Evolutionary conservation across 129 eudicot genomes (phyloP).

Genomic region (Gnaphalium uliginosum): DNA sequence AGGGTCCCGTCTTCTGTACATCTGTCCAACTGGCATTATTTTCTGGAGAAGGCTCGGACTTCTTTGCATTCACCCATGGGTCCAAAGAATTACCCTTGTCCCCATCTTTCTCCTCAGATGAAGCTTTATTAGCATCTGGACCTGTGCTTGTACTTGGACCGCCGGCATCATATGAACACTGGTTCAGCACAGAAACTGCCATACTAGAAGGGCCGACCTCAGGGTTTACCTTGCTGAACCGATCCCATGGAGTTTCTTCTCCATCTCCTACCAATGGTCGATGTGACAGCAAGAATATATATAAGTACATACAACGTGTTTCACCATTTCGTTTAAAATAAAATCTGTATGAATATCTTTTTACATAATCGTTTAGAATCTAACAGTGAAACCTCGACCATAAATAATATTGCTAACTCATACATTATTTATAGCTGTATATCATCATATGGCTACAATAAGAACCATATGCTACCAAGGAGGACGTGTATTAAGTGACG

Average conservation of each 20-base stretch:
- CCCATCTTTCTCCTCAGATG: conserved; percentile 24
- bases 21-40: conserved; percentile 28
- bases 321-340: not conserved
- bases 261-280: conserved; percentile 25
- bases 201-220: conserved; percentile 38
- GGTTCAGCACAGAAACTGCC: conserved; percentile 33
- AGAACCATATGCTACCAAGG: not conserved
- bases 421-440: not conserved
- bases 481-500: not conserved
- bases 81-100: conserved; percentile 22
- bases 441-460: conserved; percentile 3
- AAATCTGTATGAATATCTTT: not conserved
- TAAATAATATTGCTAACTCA: not conserved
- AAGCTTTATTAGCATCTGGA: conserved; percentile 24
- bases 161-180: conserved; percentile 43
- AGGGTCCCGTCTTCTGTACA: conserved; percentile 9
- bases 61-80: conserved; percentile 30
- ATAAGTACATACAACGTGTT: not conserved
- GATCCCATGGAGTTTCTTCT: conserved; percentile 64
- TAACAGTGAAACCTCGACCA: not conserved
- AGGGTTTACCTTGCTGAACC: conserved; percentile 37
- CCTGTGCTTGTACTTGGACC: conserved; percentile 30
- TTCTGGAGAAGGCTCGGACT: conserved; percentile 22
- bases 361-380: not conserved
- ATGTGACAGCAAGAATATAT: conserved; percentile 11